A percentile compares a stretch with the other conserved stretches of the same genome.
phyloP scores from a whole-genome alignment of 495 filamentous ascomycete genomes.

The Lophiostoma macrostomum region DNA sequence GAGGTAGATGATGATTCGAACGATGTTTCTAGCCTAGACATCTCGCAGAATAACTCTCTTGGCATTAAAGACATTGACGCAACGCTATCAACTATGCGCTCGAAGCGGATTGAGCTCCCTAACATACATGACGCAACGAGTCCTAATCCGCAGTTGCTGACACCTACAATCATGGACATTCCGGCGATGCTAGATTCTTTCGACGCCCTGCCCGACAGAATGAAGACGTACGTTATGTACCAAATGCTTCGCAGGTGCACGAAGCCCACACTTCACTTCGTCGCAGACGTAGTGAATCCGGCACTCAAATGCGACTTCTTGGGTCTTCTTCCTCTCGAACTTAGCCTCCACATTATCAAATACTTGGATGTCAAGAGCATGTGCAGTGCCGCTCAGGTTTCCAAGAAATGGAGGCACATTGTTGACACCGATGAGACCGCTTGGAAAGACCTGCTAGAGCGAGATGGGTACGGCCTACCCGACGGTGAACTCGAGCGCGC shows the following conservation, averaged over 20 bases:
- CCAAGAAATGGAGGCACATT: conserved; percentile 86
- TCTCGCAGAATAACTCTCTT: conserved; percentile 18
- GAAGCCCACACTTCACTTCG: conserved; percentile 84
- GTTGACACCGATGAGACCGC: conserved; percentile 89
- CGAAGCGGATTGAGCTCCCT: conserved; percentile 15
- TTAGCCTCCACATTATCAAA: conserved; percentile 81
- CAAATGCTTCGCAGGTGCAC: conserved; percentile 86
- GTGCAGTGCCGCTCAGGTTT: conserved; percentile 89
- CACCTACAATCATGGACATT: conserved; percentile 65
- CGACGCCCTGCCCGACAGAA: conserved; percentile 78
- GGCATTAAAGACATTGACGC: neutral
- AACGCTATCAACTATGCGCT: conserved; percentile 2
- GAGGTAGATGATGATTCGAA: conserved; percentile 33
- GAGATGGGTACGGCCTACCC: conserved; percentile 73
- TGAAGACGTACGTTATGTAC: conserved; percentile 95
- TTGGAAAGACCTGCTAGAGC: conserved; percentile 91
- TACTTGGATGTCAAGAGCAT: conserved; percentile 85
- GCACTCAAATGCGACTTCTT: conserved; percentile 96
- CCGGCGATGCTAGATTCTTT: conserved; percentile 84
- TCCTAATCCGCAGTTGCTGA: conserved; percentile 35
- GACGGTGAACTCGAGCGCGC: conserved; percentile 82
- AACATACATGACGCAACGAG: neutral
- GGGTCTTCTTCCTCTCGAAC: conserved; percentile 74
- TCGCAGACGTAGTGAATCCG: conserved; percentile 90
- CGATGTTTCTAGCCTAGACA: conserved; percentile 33